Evolutionary conservation across 345 rosid species (phyloP).

Genomic region (Salix koriyanagi): DNA sequence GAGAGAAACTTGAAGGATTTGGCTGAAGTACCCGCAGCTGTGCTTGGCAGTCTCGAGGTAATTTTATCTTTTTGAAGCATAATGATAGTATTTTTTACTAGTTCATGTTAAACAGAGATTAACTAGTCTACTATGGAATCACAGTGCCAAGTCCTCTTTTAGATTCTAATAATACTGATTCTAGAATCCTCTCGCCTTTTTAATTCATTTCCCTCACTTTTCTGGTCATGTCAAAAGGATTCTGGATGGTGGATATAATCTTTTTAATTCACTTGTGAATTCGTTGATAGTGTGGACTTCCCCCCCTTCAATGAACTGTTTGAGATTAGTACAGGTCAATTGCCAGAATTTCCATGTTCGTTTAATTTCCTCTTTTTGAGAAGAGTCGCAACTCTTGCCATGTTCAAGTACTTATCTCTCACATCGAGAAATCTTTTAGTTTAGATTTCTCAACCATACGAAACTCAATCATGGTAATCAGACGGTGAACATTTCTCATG

Average conservation of each 20-base stretch:
- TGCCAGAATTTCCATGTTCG: neutral
- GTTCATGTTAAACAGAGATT: neutral
- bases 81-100: neutral
- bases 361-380: neutral
- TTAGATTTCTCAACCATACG: neutral
- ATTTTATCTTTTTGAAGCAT: constrained; percentile 4
- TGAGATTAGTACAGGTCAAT: neutral
- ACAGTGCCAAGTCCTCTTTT: neutral
- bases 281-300: neutral
- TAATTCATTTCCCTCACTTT: neutral
- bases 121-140: neutral
- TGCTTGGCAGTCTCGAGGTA: constrained; percentile 83
- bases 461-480: neutral
- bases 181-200: neutral
- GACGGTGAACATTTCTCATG: neutral
- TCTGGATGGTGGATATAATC: neutral
- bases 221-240: neutral
- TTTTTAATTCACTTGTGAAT: neutral
- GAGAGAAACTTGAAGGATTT: constrained; percentile 93
- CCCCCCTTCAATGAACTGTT: neutral
- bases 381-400: neutral
- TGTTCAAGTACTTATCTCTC: neutral
- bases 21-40: constrained; percentile 86
- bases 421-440: neutral
- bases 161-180: neutral